Evolutionary conservation across 352 stramenopile genomes (phyloP), one percentile per base, ranked within the genome.

Genomic region (Saprolegnia diclina): DNA sequence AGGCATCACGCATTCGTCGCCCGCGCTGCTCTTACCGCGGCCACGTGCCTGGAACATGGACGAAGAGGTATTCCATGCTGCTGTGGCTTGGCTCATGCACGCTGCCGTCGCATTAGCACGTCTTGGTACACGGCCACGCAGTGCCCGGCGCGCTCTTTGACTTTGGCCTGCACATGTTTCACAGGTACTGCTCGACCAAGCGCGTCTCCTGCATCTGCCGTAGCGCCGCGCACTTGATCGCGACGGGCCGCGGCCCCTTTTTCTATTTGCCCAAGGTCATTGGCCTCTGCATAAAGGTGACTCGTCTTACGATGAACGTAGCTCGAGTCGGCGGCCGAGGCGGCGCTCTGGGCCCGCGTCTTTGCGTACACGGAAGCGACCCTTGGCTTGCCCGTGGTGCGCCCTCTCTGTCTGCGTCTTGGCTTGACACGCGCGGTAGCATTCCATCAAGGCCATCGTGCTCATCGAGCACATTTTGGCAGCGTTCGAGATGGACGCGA

Each of bases 151-250:
- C 59, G 2, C 19, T 66, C 21, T 66, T 66, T 56, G 59, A 66
- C n/a, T 66, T 66, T 53, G 59, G 24, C 37, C 9, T 66, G n/a
- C 59, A 66, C 59, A 66, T 66, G 42, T 56, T 66, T 37, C 59
- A 66, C 59, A 66, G 59, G 59, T 66, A 56, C 10, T 14, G 10
- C 4, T 53, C 42, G 42, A 14, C 13, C 1, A 48, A 48, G 18
- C 50, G 22, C 45, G 10, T 53, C 22, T 6, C 10, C 24, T 56
- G n/a, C 18, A 57, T 37, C 16, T 64, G 19, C 14, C 1, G 0
- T 54, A 66, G 59, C 32, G 59, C 21, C 32, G 42, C 32, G 21
- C 45, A 53, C 40, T 22, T 66, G 10, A 21, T 14, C 5, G 29
- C 16, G 19, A 21, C 21, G 11, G 9, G 45, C 19, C 59, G 59